Conservation (phyloP, 345 rosid species). For the Arabidopsis thaliana region DNA sequence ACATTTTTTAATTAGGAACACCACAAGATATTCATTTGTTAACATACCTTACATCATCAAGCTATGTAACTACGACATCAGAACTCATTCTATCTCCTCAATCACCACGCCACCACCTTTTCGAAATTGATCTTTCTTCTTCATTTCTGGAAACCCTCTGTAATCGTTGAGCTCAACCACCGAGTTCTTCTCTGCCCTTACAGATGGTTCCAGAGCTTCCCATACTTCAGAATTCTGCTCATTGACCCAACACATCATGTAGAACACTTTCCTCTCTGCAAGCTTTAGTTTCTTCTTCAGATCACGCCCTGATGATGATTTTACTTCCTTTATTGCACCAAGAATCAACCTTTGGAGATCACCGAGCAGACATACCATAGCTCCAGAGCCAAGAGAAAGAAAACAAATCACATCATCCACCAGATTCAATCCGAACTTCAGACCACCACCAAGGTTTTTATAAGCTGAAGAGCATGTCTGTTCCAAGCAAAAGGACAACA, state of each 20-base stretch:
- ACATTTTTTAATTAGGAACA: neutral
- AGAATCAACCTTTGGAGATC: conserved; percentile 76
- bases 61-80: conserved; percentile 8
- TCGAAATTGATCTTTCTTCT: conserved; percentile 33
- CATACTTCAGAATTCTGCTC: conserved; percentile 73
- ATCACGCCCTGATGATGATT: conserved; percentile 53
- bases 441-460: conserved; percentile 70
- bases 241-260: conserved; percentile 90
- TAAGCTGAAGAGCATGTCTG: conserved; percentile 79
- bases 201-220: conserved; percentile 58
- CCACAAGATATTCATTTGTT: conserved; percentile 8
- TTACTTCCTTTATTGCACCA: conserved; percentile 59
- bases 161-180: conserved; percentile 43
- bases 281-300: conserved; percentile 67
- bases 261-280: conserved; percentile 77
- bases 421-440: conserved; percentile 69
- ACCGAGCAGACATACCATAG: conserved; percentile 66
- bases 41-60: conserved; percentile 16
- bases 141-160: conserved; percentile 35
- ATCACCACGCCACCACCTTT: conserved; percentile 55
- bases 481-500: conserved; percentile 69
- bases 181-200: conserved; percentile 60
- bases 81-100: conserved; percentile 59
- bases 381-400: conserved; percentile 62
- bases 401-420: conserved; percentile 60